A percentile compares a stretch with the other conserved stretches of the same genome.
phyloP scores from a whole-genome alignment of 805 yeast genomes.

The Hagleromyces aurorensis region DNA sequence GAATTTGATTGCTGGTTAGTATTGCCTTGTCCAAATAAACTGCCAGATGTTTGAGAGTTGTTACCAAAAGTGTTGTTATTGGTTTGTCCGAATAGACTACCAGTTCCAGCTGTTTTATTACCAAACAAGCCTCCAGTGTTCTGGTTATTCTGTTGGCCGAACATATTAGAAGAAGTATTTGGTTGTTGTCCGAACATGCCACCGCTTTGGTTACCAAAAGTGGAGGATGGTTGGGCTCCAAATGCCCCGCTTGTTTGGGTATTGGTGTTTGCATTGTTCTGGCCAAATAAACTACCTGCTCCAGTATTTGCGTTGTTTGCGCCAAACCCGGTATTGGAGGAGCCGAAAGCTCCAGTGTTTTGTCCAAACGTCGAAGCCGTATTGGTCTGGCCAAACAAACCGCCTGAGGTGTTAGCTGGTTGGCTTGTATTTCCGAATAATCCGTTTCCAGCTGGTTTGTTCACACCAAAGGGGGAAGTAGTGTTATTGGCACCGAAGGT shows the following conservation, averaged over 20 bases:
- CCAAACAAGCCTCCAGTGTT: slow-evolving; percentile 8
- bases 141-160: slow-evolving; percentile 24
- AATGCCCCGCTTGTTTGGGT: slow-evolving; percentile 4
- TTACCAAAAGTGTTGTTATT: slow-evolving; percentile 31
- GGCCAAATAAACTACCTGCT: slow-evolving; percentile 40
- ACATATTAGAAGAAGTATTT: slow-evolving; percentile 24
- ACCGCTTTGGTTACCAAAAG: no score
- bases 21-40: no score
- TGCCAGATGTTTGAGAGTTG: slow-evolving; percentile 21
- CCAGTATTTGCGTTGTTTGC: slow-evolving; percentile 8
- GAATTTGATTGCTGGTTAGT: no score
- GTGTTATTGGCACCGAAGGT: slow-evolving; percentile 19
- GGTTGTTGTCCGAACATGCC: slow-evolving; percentile 29
- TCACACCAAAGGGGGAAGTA: slow-evolving; percentile 37
- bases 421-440: slow-evolving; percentile 20
- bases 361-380: slow-evolving; percentile 12
- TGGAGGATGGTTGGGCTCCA: slow-evolving; percentile 6
- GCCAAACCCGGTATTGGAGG: slow-evolving; percentile 6
- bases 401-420: slow-evolving; percentile 12
- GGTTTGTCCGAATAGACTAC: slow-evolving; percentile 32
- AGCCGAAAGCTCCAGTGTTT: slow-evolving; percentile 22
- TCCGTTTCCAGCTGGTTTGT: slow-evolving; percentile 26
- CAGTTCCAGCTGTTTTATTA: slow-evolving; percentile 25
- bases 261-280: slow-evolving; percentile 16
- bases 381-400: slow-evolving; percentile 24